Conservation (phyloP, 1,284 basidiomycete genomes). For the Ceratobasidium sp. region DNA sequence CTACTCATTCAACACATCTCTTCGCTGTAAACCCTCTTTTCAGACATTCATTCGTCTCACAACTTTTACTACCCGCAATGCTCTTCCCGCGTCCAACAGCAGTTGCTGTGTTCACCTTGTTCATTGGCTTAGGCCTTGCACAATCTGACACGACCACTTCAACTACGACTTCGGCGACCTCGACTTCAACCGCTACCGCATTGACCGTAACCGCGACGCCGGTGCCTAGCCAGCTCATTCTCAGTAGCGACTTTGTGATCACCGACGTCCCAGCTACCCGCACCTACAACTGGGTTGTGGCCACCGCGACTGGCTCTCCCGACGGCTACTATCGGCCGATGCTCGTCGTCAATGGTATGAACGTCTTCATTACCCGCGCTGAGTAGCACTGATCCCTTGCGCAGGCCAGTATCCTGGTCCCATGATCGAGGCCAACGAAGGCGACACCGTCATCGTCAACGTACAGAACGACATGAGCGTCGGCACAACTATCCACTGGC, state of each 20-base stretch:
- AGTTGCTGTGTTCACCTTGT: slow-evolving; percentile 1
- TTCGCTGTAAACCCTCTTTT: neutral
- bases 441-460: slow-evolving; percentile 47
- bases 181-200: neutral
- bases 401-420: slow-evolving; percentile 27
- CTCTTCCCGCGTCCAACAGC: slow-evolving; percentile 13
- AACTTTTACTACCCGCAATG: neutral
- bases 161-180: neutral
- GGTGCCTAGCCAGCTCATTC: slow-evolving; percentile 9
- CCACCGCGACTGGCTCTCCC: slow-evolving; percentile 38
- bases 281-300: slow-evolving; percentile 24
- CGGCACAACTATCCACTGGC: slow-evolving; percentile 49
- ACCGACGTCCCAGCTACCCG: slow-evolving; percentile 25
- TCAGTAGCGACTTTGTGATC: slow-evolving; percentile 29
- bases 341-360: slow-evolving; percentile 49
- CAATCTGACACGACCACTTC: slow-evolving; percentile 7
- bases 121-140: slow-evolving; percentile 2
- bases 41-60: neutral
- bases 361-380: slow-evolving; percentile 46
- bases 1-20: neutral
- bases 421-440: slow-evolving; percentile 24
- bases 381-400: slow-evolving; percentile 44
- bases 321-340: slow-evolving; percentile 46
- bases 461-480: slow-evolving; percentile 47
- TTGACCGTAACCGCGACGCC: neutral